Evolutionary conservation across 345 rosid genomes (phyloP), one percentile per base, ranked within the genome.

Genomic region (Carallia pectinifolia): DNA sequence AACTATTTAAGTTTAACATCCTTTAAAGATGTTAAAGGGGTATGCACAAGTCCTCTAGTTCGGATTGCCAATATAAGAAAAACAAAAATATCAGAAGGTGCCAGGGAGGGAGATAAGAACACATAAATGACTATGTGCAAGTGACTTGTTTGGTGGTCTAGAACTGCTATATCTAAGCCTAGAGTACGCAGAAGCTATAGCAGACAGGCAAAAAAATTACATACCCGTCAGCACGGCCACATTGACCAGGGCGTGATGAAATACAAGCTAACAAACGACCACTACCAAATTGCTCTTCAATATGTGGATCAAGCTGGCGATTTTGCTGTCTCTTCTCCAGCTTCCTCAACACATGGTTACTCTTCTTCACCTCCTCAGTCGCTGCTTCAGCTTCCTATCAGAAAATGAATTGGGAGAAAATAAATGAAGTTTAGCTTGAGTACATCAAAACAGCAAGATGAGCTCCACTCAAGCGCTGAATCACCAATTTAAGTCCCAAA

Each of bases 141-240:
- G 6, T 56, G 33, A 30, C 6, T 56, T 27, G 15, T 30, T 56
- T 10, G 27, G 16, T 56, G 31, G 60, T 27, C 16, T 56, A 27
- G 33, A 33, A 27, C 15, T 2, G 15, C 34, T 27, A 30, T 8
- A 27, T 56, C 60, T 56, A 23, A 9, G 17, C 6, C 60, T 56
- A 3, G 50, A 12, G 31, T 30, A 19, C 13, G 29, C 15, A 19
- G 19, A 1, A 53, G 31, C 8, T 6, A 23, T 2, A 38, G 4
- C 15, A 17, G 6, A 61, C 1, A 52, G 12, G 15, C 23, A 1
- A 16, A 37, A 3, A 52, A 47, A 8, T 61, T 15, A 54, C 72
- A 68, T 74, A 74, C 77, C 77, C 77, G 23, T 74, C 77, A 55
- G 72, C 72, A 19, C 77, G 77, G 4, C 77, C 77, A 34, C 72